Base-by-base conservation (phyloP, 345 rosid genomes). In the Garcia nutans region DNA sequence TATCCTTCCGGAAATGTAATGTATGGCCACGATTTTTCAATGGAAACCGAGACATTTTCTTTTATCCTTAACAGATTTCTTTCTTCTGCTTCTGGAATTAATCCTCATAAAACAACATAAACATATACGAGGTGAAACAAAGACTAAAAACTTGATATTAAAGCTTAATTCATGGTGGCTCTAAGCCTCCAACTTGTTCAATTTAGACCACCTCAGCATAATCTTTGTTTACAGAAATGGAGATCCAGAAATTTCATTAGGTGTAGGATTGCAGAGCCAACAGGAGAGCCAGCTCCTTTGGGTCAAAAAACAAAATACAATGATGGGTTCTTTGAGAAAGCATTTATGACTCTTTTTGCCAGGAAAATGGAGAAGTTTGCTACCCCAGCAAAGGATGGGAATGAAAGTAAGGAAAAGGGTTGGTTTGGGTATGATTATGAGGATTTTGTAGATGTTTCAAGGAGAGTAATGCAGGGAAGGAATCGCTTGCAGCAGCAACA, bases 291-390 rank as follows among this genome's bases (percentile, higher is more conserved):
- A 65, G 97, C 99, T 33, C 97, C 94, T 13, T 16, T 95, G 81
- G 97, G 99, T 17, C 93, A 86, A 86, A 95, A 91, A 85, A 93
- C 94, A 19, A 90, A 85, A 75, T 91, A 95, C 81, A 61, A 68
- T 0, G 99, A 95, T 77, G 96, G 97, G 71, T 85, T 89, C 59
- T 84, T 89, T 50, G 97, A 82, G 86, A 93, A 86, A 84, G 91
- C 81, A 69, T 95, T 93, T 89, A 91, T 93, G 97, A 85, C 88
- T 5, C 84, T 93, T 6, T 93, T 95, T 76, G 94, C 98, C 0
- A 85, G 90, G 54, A 95, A 95, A 82, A 93, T 95, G 97, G 91
- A 91, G 85, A 93, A 86, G 72, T 95, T 91, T 54, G 97, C 92
- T 1, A 77, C 77, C 6, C 78, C 87, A 10, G 73, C 31, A 28